A percentile compares a stretch with the other conserved stretches of the same genome.
Evolutionary conservation across 78 protist species (phyloP).

Genomic region (Blattamonas nauphoetae): DNA sequence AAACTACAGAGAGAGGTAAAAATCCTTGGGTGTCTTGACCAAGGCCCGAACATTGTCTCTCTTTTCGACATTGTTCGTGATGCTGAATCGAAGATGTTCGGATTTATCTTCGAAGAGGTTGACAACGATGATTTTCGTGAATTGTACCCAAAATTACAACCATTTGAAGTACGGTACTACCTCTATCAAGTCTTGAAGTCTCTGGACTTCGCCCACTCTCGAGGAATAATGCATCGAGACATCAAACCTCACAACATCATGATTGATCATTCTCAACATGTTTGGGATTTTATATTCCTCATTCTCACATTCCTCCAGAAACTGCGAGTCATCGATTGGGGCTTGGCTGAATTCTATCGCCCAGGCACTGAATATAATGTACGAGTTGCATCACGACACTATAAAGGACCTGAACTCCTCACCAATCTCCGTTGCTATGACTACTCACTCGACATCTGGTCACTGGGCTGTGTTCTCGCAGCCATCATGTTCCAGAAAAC

Average conservation of each 20-base stretch:
- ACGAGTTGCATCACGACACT: slow-evolving; percentile 98
- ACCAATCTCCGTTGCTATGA: slow-evolving; percentile 87
- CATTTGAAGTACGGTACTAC: slow-evolving; percentile 85
- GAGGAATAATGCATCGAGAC: slow-evolving; percentile 82
- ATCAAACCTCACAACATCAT: slow-evolving; percentile 95
- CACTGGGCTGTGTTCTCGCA: slow-evolving; percentile 95
- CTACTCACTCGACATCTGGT: slow-evolving; percentile 95
- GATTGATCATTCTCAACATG: slow-evolving; percentile 84
- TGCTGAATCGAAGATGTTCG: slow-evolving; percentile 79
- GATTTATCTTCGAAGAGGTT: slow-evolving; percentile 85
- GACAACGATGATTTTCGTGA: slow-evolving; percentile 83
- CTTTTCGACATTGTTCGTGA: slow-evolving; percentile 92
- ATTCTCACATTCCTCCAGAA: not conserved
- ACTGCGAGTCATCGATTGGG: slow-evolving; percentile 81
- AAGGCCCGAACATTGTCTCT: slow-evolving; percentile 87
- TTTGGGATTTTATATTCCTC: not conserved
- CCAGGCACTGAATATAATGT: slow-evolving; percentile 90
- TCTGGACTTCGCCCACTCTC: slow-evolving; percentile 83
- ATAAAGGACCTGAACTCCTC: slow-evolving; percentile 94
- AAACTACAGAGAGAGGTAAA: slow-evolving; percentile 93
- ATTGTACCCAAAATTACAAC: slow-evolving; percentile 86
- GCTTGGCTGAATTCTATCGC: slow-evolving; percentile 97
- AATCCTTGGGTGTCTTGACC: slow-evolving; percentile 84
- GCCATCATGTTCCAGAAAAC: slow-evolving; percentile 90
- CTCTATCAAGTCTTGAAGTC: slow-evolving; percentile 77